Base-by-base conservation (phyloP, 371 early-diverging fungal species). In the Chytridiales sp. region DNA sequence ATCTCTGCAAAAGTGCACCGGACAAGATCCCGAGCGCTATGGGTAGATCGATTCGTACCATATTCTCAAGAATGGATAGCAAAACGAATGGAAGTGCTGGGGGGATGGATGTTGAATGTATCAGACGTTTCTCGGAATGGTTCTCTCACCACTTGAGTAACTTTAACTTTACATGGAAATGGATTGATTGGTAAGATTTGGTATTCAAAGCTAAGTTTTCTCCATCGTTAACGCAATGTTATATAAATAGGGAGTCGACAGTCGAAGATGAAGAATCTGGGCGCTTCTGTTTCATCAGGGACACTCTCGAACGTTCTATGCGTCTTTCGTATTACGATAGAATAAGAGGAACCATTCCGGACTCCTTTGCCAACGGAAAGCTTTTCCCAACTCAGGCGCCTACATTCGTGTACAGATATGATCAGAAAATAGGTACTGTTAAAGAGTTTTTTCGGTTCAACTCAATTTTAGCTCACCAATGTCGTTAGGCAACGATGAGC, bases 101-200 rank as follows among this genome's bases (percentile, higher is more conserved):
- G 1, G 78, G 78, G 15, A 83, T 90, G 84, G 96, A 96, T 70
- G 82, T 86, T n/a, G 94, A 91, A 72, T 88, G 89, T 62, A 74
- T 91, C 26, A 70, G 83, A 66, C 82, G 94, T 32, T 79, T 94
- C 40, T 82, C 84, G 61, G 84, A 83, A 55, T 93, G 91, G 92
- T 89, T 96, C 77, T 83, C 90, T 1, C 87, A 88, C 48, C 93
- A 94, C 68, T 72, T 96, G 63, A 92, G 92, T 72, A 94, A 96
- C 76, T 92, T 94, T 81, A 89, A 84, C 4, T 93, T 85, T 72
- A 82, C 82, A 46, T 96, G 94, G 94, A 86, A 89, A 66, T 96
- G 95, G 95, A 68, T 67, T 26, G 85, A 84, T 56, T 96, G 95
- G 96, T 79, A 29, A 11, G 69, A 36, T 0, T 4, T 69, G 26